Percentiles rank a stretch among this genome's conserved stretches.
Conservation (phyloP, 805 yeast species). For the Brettanomyces anomalus region DNA sequence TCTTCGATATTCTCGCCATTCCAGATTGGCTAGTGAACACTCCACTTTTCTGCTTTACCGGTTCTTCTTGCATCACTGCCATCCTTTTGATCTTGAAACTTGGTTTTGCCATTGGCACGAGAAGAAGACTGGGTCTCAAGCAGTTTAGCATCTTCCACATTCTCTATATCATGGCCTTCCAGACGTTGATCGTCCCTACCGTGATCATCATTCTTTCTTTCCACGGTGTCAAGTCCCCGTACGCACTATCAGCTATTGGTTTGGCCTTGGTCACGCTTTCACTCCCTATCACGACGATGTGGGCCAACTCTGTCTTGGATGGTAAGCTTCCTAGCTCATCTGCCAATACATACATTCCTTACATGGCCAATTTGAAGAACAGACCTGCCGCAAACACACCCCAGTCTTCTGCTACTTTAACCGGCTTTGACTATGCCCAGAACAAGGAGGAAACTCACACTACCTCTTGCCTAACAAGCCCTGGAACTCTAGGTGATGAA, state of each 20-base stretch:
- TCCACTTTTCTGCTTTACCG: conserved; percentile 56
- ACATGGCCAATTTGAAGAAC: neutral
- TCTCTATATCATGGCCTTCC: conserved; percentile 69
- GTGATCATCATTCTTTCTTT: conserved; percentile 49
- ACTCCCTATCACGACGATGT: conserved; percentile 75
- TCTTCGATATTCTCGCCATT: conserved; percentile 11
- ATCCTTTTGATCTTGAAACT: conserved; percentile 57
- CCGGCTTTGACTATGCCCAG: neutral
- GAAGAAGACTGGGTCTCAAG: conserved; percentile 68
- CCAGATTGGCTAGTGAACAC: conserved; percentile 37
- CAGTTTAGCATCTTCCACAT: conserved; percentile 82
- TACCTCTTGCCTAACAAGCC: neutral
- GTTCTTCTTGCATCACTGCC: conserved; percentile 57
- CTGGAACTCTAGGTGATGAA: neutral
- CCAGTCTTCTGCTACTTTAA: neutral
- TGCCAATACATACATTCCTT: conserved; percentile 15
- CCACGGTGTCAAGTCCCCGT: conserved; percentile 28
- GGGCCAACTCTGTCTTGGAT: conserved; percentile 72
- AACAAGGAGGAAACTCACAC: neutral
- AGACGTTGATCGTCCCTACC: conserved; percentile 76
- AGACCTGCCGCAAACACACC: neutral
- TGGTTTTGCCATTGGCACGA: conserved; percentile 54
- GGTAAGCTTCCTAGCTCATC: conserved; percentile 32
- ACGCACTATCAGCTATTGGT: conserved; percentile 43
- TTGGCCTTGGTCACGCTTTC: conserved; percentile 59